phyloP scores from a whole-genome alignment of 2,329 filamentous ascomycete species.

The Fusarium sterilihyphosum region DNA sequence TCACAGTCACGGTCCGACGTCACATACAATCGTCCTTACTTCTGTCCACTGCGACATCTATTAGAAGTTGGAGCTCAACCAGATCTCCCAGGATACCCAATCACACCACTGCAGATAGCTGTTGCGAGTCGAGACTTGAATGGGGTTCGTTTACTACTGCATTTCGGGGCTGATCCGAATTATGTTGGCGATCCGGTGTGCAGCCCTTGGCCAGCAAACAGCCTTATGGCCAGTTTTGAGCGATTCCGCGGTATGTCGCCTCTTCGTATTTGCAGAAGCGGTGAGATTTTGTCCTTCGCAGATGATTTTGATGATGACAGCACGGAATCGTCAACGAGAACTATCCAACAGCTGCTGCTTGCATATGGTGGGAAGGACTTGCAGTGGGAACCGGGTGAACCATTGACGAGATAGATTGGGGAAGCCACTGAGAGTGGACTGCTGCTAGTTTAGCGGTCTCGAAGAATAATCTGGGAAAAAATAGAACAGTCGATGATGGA shows the following conservation, averaged over 20 bases:
- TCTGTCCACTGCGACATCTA: not conserved
- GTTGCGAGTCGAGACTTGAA: fast-evolving
- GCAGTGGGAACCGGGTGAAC: fast-evolving
- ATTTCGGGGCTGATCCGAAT: fast-evolving
- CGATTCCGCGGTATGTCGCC: not conserved
- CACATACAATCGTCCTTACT: not conserved
- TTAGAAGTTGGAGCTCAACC: not conserved
- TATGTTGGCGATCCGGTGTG: fast-evolving
- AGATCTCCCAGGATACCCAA: fast-evolving
- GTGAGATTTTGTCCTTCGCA: too few relatives aligned
- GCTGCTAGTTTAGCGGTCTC: fast-evolving
- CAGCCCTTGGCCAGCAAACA: fast-evolving
- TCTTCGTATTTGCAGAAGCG: not conserved
- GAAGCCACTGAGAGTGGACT: fast-evolving
- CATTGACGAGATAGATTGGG: too few relatives aligned
- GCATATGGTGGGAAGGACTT: not conserved
- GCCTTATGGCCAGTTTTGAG: fast-evolving
- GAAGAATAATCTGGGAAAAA: not conserved
- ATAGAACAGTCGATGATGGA: not conserved
- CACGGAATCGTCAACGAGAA: not conserved
- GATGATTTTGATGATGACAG: fast-evolving
- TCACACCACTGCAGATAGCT: not conserved
- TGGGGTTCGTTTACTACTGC: fast-evolving
- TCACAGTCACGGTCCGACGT: too few relatives aligned
- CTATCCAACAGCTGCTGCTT: not conserved